These are phyloP conservation scores for Tetracladium marchalianum DNA, from an alignment of 495 filamentous ascomycete genomes.

Conservation along the genomic window DNA sequence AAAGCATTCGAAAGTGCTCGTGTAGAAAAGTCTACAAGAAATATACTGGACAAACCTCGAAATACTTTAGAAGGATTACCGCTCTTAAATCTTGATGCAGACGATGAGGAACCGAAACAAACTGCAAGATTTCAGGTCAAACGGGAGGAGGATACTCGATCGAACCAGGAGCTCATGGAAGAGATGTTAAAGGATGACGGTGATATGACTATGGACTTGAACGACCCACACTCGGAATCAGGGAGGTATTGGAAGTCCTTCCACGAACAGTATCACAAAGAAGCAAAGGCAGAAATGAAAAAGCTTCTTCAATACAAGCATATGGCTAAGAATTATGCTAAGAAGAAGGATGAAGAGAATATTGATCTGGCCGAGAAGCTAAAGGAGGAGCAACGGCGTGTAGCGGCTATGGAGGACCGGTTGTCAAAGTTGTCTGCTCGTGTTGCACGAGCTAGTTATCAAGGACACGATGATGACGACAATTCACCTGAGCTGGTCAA, in stretches of 20 bases:
- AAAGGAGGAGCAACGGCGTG: slow-evolving; percentile 22
- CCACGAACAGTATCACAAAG: slow-evolving; percentile 71
- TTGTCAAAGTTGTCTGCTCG: slow-evolving; percentile 51
- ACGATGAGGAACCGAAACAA: background rate
- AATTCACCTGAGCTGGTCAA: slow-evolving; percentile 34
- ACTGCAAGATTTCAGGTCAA: slow-evolving; percentile 12
- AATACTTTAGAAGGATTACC: background rate
- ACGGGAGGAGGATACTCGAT: background rate
- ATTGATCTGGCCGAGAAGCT: slow-evolving; percentile 62
- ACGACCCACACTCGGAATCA: slow-evolving; percentile 71
- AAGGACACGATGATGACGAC: slow-evolving; percentile 26
- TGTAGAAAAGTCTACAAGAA: slow-evolving; percentile 19
- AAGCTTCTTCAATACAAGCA: slow-evolving; percentile 71
- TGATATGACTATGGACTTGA: slow-evolving; percentile 68
- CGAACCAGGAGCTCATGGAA: slow-evolving; percentile 8
- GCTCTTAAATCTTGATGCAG: background rate
- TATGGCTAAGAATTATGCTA: slow-evolving; percentile 79
- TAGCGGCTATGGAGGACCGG: slow-evolving; percentile 38
- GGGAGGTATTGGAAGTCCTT: slow-evolving; percentile 92
- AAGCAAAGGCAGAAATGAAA: slow-evolving; percentile 70
- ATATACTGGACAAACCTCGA: slow-evolving; percentile 6
- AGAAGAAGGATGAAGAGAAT: slow-evolving; percentile 78
- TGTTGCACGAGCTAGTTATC: slow-evolving; percentile 28
- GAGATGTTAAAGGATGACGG: slow-evolving; percentile 21
- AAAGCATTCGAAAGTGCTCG: slow-evolving; percentile 39